phyloP scores from a whole-genome alignment of 164 flowering plant genomes.

The Taxillus chinensis region DNA sequence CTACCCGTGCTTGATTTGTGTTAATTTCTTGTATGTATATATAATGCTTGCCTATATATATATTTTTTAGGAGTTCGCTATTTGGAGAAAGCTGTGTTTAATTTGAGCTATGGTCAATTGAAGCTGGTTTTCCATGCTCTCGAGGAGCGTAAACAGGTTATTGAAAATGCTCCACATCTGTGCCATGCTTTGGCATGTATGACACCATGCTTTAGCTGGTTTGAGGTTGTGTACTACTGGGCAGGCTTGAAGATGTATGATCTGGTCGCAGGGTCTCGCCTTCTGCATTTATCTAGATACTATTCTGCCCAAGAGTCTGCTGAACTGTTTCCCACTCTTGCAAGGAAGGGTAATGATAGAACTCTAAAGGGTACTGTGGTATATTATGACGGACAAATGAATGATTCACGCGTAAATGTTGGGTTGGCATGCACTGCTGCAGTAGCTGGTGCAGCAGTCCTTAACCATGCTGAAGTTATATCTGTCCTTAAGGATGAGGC shows the following conservation, averaged over 20 bases:
- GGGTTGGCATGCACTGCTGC: slow-evolving; percentile 94
- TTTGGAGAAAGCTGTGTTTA: slow-evolving; percentile 96
- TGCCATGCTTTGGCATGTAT: slow-evolving; percentile 97
- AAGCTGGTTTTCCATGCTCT: slow-evolving; percentile 97
- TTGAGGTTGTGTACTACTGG: slow-evolving; percentile 90
- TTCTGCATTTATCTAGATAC: slow-evolving; percentile 87
- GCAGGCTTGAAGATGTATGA: slow-evolving; percentile 88
- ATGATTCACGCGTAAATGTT: slow-evolving; percentile 91
- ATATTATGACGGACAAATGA: slow-evolving; percentile 98
- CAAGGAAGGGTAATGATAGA: slow-evolving; percentile 55
- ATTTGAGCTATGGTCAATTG: slow-evolving; percentile 90
- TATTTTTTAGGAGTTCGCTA: slow-evolving; percentile 73
- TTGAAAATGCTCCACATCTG: slow-evolving; percentile 92
- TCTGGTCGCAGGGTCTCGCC: slow-evolving; percentile 72
- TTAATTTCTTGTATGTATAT: too few relatives aligned
- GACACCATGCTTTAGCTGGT: slow-evolving; percentile 99
- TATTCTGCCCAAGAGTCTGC: slow-evolving; percentile 82
- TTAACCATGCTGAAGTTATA: slow-evolving; percentile 91
- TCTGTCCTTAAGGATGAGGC: slow-evolving; percentile 70
- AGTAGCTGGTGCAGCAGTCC: slow-evolving; percentile 92
- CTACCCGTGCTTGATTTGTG: too few relatives aligned
- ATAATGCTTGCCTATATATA: too few relatives aligned
- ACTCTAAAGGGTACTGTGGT: slow-evolving; percentile 89
- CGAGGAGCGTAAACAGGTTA: slow-evolving; percentile 94
- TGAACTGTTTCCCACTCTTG: slow-evolving; percentile 94